These are phyloP conservation scores for Lindgomyces ingoldianus DNA, from an alignment of 495 filamentous ascomycete genomes.

Conservation along the genomic window DNA sequence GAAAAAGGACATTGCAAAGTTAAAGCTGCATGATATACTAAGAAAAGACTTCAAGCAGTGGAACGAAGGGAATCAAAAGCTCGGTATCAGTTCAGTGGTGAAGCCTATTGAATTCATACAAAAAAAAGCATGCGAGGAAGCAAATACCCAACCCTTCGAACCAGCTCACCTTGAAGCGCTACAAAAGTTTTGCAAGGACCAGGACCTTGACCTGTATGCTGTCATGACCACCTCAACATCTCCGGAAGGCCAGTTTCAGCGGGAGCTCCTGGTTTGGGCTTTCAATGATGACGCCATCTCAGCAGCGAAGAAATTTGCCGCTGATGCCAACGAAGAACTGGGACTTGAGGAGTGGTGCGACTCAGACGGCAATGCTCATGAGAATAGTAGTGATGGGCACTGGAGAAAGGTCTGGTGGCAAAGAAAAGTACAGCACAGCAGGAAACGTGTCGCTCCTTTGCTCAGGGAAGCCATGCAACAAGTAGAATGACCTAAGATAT, in stretches of 20 bases:
- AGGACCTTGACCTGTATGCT: conserved; percentile 63
- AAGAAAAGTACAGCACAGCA: conserved; percentile 64
- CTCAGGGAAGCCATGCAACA: conserved; percentile 64
- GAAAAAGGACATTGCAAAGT: conserved; percentile 68
- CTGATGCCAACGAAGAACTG: conserved; percentile 51
- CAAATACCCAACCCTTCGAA: conserved; percentile 39
- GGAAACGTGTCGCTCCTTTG: conserved; percentile 88
- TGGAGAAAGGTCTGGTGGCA: conserved; percentile 54
- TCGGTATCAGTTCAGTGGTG: conserved; percentile 77
- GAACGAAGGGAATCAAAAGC: conserved; percentile 57
- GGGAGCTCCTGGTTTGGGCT: conserved; percentile 76
- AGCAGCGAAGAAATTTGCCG: conserved; percentile 57
- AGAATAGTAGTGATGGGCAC: conserved; percentile 11
- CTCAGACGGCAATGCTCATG: conserved; percentile 9
- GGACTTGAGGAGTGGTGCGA: conserved; percentile 58
- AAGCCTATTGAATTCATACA: conserved; percentile 65
- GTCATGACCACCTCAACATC: conserved; percentile 72
- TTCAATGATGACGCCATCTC: conserved; percentile 48
- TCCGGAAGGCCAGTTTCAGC: conserved; percentile 57
- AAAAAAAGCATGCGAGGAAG: conserved; percentile 54
- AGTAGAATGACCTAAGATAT: background rate
- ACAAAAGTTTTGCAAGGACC: conserved; percentile 57
- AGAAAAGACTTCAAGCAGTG: conserved; percentile 94
- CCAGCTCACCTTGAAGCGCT: conserved; percentile 54
- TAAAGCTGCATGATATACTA: conserved; percentile 73